These are phyloP conservation scores for Nothophoma quercina DNA, from an alignment of 2,329 filamentous ascomycete species.

Conservation along the genomic window DNA sequence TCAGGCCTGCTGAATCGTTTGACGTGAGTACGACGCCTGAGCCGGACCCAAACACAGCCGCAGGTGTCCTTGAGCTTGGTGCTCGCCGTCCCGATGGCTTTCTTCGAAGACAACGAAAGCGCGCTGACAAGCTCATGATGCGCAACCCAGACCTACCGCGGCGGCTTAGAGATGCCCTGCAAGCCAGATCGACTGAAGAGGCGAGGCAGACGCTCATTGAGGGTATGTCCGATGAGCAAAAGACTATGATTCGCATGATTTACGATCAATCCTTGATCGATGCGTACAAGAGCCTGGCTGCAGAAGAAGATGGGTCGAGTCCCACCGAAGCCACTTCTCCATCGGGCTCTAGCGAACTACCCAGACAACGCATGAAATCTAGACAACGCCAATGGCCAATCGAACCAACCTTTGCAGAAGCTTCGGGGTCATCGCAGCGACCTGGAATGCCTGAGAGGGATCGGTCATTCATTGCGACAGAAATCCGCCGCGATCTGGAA, in stretches of 20 bases:
- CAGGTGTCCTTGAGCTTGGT: conserved; percentile 11
- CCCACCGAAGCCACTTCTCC: conserved; percentile 18
- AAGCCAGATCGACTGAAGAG: conserved; percentile 1
- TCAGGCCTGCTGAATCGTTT: background rate
- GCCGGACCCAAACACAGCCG: conserved; percentile 7
- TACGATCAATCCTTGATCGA: conserved; percentile 17
- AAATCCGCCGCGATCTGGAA: conserved; percentile 57
- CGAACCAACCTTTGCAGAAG: conserved; percentile 14
- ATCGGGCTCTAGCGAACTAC: conserved; percentile 25
- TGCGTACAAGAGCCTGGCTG: conserved; percentile 10
- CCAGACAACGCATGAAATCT: conserved; percentile 3
- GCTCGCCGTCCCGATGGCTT: conserved; percentile 8
- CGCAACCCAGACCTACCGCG: conserved; percentile 21
- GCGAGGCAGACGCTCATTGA: background rate
- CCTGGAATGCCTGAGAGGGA: conserved; percentile 58
- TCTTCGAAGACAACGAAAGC: conserved; percentile 9
- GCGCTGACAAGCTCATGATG: conserved; percentile 2
- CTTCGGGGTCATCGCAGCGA: conserved; percentile 35
- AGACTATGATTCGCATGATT: conserved; percentile 12
- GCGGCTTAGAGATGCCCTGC: conserved; percentile 2
- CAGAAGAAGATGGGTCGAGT: conserved; percentile 9
- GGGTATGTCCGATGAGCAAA: conserved; percentile 9
- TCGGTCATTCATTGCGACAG: conserved; percentile 55
- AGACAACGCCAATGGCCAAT: conserved; percentile 2
- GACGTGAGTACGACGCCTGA: background rate